Conservation (phyloP, 2,329 filamentous ascomycete genomes). For the Trichophyton rubrum region DNA sequence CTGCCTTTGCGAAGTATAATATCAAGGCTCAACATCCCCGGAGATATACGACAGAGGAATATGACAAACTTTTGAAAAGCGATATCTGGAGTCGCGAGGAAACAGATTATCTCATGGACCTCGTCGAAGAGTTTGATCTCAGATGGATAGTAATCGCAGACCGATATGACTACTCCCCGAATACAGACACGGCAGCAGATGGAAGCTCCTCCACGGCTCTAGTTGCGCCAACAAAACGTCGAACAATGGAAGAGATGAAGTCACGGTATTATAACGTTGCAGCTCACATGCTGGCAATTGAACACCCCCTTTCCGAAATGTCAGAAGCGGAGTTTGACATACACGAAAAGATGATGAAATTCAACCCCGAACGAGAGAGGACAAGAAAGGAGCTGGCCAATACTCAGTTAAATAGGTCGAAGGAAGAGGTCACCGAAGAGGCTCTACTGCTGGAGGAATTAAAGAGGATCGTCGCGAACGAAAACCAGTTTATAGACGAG, state of each 20-base stretch:
- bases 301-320: slow-evolving; percentile 77
- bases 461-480: slow-evolving; percentile 77
- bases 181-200: slow-evolving; percentile 18
- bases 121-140: slow-evolving; percentile 67
- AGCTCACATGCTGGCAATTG: slow-evolving; percentile 65
- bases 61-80: slow-evolving; percentile 59
- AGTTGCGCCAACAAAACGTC: slow-evolving; percentile 38
- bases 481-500: slow-evolving; percentile 76
- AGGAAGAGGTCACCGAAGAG: slow-evolving; percentile 85
- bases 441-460: slow-evolving; percentile 79
- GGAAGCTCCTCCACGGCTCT: slow-evolving; percentile 37
- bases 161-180: slow-evolving; percentile 59
- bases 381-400: slow-evolving; percentile 75
- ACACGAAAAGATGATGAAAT: slow-evolving; percentile 77
- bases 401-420: slow-evolving; percentile 62
- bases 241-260: slow-evolving; percentile 84
- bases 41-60: slow-evolving; percentile 72
- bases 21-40: slow-evolving; percentile 63
- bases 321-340: slow-evolving; percentile 67
- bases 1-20: slow-evolving; percentile 74
- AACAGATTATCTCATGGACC: slow-evolving; percentile 74
- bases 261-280: slow-evolving; percentile 79
- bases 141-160: slow-evolving; percentile 89
- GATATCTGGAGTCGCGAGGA: slow-evolving; percentile 82
- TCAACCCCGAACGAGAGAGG: slow-evolving; percentile 67